phyloP scores from a whole-genome alignment of 83 land plant genomes.

The Thuja plicata region DNA sequence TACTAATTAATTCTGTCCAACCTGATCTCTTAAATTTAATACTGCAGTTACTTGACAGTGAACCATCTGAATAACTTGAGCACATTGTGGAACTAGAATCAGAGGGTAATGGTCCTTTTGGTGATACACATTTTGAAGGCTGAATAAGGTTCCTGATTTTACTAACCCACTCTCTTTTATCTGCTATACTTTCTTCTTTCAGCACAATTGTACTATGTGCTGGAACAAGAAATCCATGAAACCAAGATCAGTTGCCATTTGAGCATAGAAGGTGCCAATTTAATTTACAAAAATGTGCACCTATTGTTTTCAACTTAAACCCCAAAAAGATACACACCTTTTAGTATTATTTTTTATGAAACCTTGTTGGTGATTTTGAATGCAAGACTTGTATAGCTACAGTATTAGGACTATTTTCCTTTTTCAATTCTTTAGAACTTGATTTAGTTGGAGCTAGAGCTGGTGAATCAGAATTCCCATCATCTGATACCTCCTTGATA shows the following conservation, averaged over 20 bases:
- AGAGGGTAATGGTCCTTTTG: conserved; percentile 26
- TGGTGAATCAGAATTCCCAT: conserved; percentile 34
- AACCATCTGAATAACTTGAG: conserved; percentile 77
- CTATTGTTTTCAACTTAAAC: no score
- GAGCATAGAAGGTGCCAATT: background rate
- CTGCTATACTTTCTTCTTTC: conserved; percentile 91
- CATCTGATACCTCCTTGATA: conserved; percentile 80
- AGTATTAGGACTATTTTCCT: conserved; percentile 60
- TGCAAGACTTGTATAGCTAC: conserved; percentile 53
- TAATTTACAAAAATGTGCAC: no score
- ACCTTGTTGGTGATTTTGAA: conserved; percentile 88
- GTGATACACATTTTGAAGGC: conserved; percentile 40
- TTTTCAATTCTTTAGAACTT: conserved; percentile 52
- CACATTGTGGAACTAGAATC: conserved; percentile 47
- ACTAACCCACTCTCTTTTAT: conserved; percentile 81
- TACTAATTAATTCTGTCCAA: background rate
- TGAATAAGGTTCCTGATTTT: conserved; percentile 53
- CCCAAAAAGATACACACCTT: conserved; percentile 85
- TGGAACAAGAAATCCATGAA: conserved; percentile 32
- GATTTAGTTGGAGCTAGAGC: conserved; percentile 36
- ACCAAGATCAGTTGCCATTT: background rate
- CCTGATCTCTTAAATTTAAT: background rate
- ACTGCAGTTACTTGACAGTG: conserved; percentile 50
- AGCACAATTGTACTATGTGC: conserved; percentile 73
- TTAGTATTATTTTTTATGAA: conserved; percentile 87